A percentile compares a stretch with the other conserved stretches of the same genome.
phyloP scores from a whole-genome alignment of 2,329 filamentous ascomycete species.

The Colletotrichum sp. region DNA sequence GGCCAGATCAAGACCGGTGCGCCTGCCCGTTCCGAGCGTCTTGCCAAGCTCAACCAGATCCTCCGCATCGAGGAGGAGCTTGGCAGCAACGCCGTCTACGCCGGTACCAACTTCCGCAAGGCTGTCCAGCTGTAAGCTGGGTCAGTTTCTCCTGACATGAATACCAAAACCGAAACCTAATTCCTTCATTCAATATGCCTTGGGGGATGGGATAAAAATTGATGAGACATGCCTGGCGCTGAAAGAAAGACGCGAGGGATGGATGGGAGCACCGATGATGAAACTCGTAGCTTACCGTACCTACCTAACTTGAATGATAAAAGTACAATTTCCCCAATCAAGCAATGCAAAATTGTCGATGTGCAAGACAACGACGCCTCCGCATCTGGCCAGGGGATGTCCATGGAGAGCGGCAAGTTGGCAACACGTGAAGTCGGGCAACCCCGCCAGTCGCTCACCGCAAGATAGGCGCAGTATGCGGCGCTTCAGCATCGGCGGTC shows the following conservation, averaged over 20 bases:
- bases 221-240: slow-evolving; percentile 16
- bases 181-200: background rate
- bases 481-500: background rate
- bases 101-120: slow-evolving; percentile 90
- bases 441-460: background rate
- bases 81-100: slow-evolving; percentile 88
- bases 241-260: slow-evolving; percentile 8
- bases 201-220: background rate
- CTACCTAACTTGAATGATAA: slow-evolving; percentile 4
- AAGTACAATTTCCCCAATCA: background rate
- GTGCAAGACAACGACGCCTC: background rate
- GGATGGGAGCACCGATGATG: slow-evolving; percentile 16
- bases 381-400: background rate
- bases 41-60: slow-evolving; percentile 99
- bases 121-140: slow-evolving; percentile 79
- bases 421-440: background rate
- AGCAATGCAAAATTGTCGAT: background rate
- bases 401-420: background rate
- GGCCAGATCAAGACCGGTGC: slow-evolving; percentile 99
- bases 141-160: background rate
- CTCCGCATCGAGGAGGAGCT: slow-evolving; percentile 99
- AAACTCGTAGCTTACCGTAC: slow-evolving; percentile 14
- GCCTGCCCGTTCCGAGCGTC: slow-evolving; percentile 93
- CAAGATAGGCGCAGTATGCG: background rate
- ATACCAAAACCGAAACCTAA: background rate